Evolutionary conservation across 1,139 yeast genomes (phyloP), one percentile per base, ranked within the genome.

Genomic region (Zygosaccharomyces sapae): DNA sequence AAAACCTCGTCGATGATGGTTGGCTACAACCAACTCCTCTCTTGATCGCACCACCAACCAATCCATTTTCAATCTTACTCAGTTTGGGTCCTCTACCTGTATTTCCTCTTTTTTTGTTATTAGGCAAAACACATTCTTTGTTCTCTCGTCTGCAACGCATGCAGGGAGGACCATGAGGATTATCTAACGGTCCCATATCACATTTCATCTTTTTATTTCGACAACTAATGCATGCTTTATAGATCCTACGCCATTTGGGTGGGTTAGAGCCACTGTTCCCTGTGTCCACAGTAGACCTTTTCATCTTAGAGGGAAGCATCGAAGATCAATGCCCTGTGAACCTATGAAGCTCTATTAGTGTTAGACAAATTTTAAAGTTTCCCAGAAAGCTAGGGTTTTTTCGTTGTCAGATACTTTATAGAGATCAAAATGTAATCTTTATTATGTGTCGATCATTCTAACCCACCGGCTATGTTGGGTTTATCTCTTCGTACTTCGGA

Each of bases 201-300:
- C 97, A 89, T 60, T 83, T 82, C 41, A 86, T 87, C 61, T 89
- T 89, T 33, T 95, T 76, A 7, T 81, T 77, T 10, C 96, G 75
- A 65, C 97, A 89, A 66, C 82, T 86, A 44, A 85, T 69, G 60
- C 97, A 89, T 0, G 97, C 97, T 51, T 80, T 76, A 65, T 86
- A 89, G 55, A 83, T 82, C 51, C 97, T 73, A 31, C 70, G 69
- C 57, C 59, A 60, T 33, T 52, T 56, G 4, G 34, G 39, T 7
- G 43, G 34, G 8, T 31, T 19, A 12, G 41, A 27, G 13, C 22
- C 34, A 33, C 34, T 33, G 16, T 18, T 10, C 10, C 18, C 34
- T 4, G 34, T 3, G 18, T 38, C 24, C 8, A 7, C 20, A 6
- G 9, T 16, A 38, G 25, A 19, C 20, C 34, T 38, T 10, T 38